Evolutionary conservation across 345 rosid species (phyloP).

Genomic region (Eutrema yunnanense): DNA sequence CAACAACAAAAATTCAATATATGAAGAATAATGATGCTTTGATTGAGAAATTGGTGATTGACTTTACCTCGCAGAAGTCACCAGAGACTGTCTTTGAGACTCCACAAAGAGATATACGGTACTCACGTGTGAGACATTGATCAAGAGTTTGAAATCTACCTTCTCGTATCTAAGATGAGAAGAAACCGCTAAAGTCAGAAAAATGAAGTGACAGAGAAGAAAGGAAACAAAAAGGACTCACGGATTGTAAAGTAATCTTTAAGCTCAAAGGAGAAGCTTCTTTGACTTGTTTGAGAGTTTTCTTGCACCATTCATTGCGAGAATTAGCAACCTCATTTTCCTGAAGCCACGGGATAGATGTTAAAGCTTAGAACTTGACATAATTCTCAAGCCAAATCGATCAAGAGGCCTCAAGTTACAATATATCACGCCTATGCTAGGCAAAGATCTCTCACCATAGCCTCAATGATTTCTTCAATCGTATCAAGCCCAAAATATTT

Average conservation of each 20-base stretch:
- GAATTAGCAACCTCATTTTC: constrained; percentile 53
- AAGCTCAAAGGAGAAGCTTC: constrained; percentile 95
- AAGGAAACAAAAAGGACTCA: constrained; percentile 34
- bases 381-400: constrained; percentile 1
- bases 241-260: constrained; percentile 73
- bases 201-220: not conserved
- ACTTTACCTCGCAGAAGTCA: constrained; percentile 73
- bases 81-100: constrained; percentile 55
- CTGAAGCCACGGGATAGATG: constrained; percentile 25
- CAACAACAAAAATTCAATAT: not conserved
- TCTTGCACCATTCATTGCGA: constrained; percentile 56
- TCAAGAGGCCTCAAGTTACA: not conserved
- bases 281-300: constrained; percentile 49
- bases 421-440: not conserved
- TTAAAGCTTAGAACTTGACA: not conserved
- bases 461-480: constrained; percentile 77
- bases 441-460: constrained; percentile 51
- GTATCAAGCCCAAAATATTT: constrained; percentile 79
- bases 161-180: constrained; percentile 55
- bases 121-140: constrained; percentile 82
- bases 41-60: not conserved
- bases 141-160: constrained; percentile 88
- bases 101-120: constrained; percentile 51
- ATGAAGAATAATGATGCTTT: not conserved
- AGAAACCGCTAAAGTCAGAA: constrained; percentile 7